Base-by-base conservation (phyloP, 441 rosid genomes). In the Eutrema salsugineum region DNA sequence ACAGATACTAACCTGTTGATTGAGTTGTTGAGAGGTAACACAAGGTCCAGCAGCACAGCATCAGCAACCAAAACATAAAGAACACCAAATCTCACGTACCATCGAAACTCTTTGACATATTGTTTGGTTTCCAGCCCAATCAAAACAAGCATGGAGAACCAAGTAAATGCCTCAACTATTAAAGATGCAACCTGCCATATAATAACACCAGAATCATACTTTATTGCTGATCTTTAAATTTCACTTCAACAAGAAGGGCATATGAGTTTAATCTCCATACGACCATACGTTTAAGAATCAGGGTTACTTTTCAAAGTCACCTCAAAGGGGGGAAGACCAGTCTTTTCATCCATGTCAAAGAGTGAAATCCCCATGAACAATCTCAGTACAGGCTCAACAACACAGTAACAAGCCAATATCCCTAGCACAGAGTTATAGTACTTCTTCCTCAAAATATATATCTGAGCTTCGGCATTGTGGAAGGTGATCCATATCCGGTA, bases 11-110 rank as follows among this genome's bases (percentile, higher is more conserved):
- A 95, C 99, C 97, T 86, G 27, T 67, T 79, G 78, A 83, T 68
- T 56, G 78, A 78, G 73, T 79, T 88, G 55, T 71, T 82, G 82
- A 87, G 62, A 43, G 93, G 77, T 19, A 93, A 79, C 67, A 91
- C 66, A 50, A 88, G 79, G 77, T 88, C 90, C 72, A 96, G 82
- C 72, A 93, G 81, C 43, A 85, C 97, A 82, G 88, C 93, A 81
- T 93, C 90, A 72, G 91, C 97, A 11, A 90, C 87, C 80, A 96
- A 56, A 51, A 86, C 88, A 77, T 93, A 96, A 63, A 93, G 32
- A 57, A 93, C 86, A 63, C 91, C 98, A 59, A 93, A 96, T 54
- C 97, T 82, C 40, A 96, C 92, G 73, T 86, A 90, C 99, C 97
- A 93, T 33, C 96, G 89, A 51, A 93, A 88, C 84, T 93, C 91